Conservation (phyloP, 2,329 filamentous ascomycete genomes). For the Didymella keratinophila region DNA sequence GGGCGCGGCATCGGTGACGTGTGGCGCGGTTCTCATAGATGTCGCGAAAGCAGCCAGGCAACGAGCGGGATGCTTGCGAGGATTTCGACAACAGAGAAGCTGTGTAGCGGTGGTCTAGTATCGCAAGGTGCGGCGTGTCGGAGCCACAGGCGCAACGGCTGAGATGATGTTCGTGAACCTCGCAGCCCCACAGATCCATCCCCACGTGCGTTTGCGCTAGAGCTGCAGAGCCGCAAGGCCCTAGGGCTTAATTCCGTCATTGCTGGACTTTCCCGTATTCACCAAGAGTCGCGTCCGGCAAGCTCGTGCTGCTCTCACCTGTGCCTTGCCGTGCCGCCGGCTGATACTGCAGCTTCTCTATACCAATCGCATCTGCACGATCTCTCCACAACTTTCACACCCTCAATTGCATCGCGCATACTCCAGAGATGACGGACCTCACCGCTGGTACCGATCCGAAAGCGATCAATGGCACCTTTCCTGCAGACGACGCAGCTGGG, state of each 20-base stretch:
- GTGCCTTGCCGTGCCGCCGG: background rate
- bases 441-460: slow-evolving; percentile 17
- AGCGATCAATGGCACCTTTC: slow-evolving; percentile 39
- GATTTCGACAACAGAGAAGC: background rate
- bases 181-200: slow-evolving; percentile 1
- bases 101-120: background rate
- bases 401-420: background rate
- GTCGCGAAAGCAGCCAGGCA: background rate
- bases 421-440: slow-evolving; percentile 32
- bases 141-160: slow-evolving; percentile 2
- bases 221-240: slow-evolving; percentile 23
- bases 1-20: slow-evolving; percentile 45
- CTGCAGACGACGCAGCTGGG: slow-evolving; percentile 45
- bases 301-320: slow-evolving; percentile 4
- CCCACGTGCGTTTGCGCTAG: slow-evolving; percentile 13
- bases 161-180: background rate
- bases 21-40: slow-evolving; percentile 27
- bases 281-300: slow-evolving; percentile 3
- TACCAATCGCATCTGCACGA: background rate
- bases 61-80: background rate
- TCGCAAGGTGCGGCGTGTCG: background rate
- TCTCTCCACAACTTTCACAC: background rate
- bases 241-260: slow-evolving; percentile 17
- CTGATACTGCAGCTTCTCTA: background rate
- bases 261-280: slow-evolving; percentile 10